phyloP scores from a whole-genome alignment of 2,329 filamentous ascomycete genomes.

The Canariomyces notabilis region DNA sequence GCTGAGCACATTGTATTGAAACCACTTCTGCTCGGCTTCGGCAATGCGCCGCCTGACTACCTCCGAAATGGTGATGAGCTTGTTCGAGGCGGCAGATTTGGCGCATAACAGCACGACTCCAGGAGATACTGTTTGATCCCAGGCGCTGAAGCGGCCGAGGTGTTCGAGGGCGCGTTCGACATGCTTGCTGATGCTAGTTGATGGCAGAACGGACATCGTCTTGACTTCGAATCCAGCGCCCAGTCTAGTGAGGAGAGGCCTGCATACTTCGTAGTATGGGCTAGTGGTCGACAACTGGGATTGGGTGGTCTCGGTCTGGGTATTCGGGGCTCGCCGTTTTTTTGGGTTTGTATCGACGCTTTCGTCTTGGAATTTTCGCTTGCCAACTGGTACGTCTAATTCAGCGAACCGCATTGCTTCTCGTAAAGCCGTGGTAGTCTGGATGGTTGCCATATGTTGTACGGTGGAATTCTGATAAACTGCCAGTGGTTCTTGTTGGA shows the following conservation, averaged over 20 bases:
- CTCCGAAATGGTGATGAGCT: slow-evolving; percentile 64
- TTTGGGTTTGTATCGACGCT: slow-evolving; percentile 12
- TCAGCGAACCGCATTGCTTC: not conserved
- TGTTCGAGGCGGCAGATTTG: slow-evolving; percentile 49
- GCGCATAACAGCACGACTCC: slow-evolving; percentile 47
- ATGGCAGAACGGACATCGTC: slow-evolving; percentile 52
- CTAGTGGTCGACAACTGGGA: slow-evolving; percentile 20
- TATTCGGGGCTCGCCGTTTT: slow-evolving; percentile 19
- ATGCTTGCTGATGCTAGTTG: slow-evolving; percentile 54
- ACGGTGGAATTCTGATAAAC: not conserved
- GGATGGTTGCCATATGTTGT: not conserved
- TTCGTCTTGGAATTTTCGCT: slow-evolving; percentile 20
- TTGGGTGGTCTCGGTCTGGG: not conserved
- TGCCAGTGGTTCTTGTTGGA: no score
- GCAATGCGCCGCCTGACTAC: slow-evolving; percentile 55
- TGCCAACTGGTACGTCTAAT: slow-evolving; percentile 2
- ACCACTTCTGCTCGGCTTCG: slow-evolving; percentile 44
- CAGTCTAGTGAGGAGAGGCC: slow-evolving; percentile 41
- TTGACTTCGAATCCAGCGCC: slow-evolving; percentile 45
- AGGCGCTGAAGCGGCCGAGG: slow-evolving; percentile 32
- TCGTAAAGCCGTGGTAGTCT: slow-evolving; percentile 3
- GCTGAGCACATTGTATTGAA: slow-evolving; percentile 54
- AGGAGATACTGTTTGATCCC: slow-evolving; percentile 24
- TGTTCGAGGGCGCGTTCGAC: slow-evolving; percentile 43
- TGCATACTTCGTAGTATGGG: slow-evolving; percentile 33